Evolutionary conservation across 2,329 filamentous ascomycete species (phyloP).

Genomic region (Scedosporium dehoogii): DNA sequence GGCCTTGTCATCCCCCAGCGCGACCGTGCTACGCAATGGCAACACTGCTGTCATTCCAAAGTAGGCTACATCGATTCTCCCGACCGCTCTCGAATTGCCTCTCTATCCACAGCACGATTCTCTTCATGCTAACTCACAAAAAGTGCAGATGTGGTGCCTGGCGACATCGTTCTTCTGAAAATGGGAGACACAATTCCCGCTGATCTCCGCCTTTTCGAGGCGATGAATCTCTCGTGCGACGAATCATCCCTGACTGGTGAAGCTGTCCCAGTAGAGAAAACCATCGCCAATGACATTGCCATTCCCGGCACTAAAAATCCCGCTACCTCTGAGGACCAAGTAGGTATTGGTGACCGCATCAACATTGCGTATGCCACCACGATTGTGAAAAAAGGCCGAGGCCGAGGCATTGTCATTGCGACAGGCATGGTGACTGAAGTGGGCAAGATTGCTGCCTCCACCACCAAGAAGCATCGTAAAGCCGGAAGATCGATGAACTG

Average conservation of each 20-base stretch:
- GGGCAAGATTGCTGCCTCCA: slow-evolving; percentile 55
- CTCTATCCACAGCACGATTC: not conserved
- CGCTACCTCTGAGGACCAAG: slow-evolving; percentile 34
- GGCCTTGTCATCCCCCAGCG: slow-evolving; percentile 52
- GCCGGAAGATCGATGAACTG: slow-evolving; percentile 43
- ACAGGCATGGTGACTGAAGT: slow-evolving; percentile 66
- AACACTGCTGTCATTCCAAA: slow-evolving; percentile 47
- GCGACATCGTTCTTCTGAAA: slow-evolving; percentile 57
- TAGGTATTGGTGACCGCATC: slow-evolving; percentile 60
- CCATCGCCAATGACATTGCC: slow-evolving; percentile 37
- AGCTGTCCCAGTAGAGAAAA: slow-evolving; percentile 61
- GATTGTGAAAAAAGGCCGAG: slow-evolving; percentile 62
- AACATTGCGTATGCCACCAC: slow-evolving; percentile 71
- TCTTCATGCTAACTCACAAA: not conserved
- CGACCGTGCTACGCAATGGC: slow-evolving; percentile 51
- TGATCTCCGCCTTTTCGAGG: slow-evolving; percentile 59
- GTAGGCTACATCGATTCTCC: slow-evolving; percentile 20
- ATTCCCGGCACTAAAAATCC: slow-evolving; percentile 34
- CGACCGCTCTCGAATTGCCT: slow-evolving; percentile 15
- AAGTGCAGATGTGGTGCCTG: slow-evolving; percentile 57
- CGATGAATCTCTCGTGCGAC: slow-evolving; percentile 72
- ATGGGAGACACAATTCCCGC: slow-evolving; percentile 68
- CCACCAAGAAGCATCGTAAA: slow-evolving; percentile 43
- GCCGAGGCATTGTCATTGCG: slow-evolving; percentile 60
- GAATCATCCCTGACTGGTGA: slow-evolving; percentile 71